Evolutionary conservation across 2,329 filamentous ascomycete genomes (phyloP).

Genomic region (Alternaria sp.): DNA sequence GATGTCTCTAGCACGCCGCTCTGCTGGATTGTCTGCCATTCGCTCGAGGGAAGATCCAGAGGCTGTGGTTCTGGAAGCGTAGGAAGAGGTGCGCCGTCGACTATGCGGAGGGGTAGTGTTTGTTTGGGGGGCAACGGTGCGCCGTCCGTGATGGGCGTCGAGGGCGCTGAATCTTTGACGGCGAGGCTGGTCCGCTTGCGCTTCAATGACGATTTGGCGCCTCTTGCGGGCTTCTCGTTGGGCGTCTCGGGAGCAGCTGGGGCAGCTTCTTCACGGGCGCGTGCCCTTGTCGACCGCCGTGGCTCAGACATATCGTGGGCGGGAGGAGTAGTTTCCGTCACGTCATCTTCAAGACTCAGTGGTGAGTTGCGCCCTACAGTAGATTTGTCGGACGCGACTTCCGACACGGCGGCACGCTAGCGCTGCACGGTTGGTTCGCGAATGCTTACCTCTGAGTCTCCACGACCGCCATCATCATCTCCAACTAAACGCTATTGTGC

Average conservation of each 20-base stretch:
- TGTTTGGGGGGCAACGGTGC: slow-evolving; percentile 23
- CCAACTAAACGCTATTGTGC: background rate
- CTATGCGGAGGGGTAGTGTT: slow-evolving; percentile 67
- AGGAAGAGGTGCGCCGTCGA: slow-evolving; percentile 73
- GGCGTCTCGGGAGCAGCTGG: slow-evolving; percentile 35
- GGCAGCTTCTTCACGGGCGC: slow-evolving; percentile 46
- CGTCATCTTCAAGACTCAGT: background rate
- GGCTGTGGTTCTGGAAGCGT: slow-evolving; percentile 73
- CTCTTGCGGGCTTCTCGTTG: slow-evolving; percentile 30
- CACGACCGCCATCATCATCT: background rate
- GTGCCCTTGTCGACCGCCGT: slow-evolving; percentile 47
- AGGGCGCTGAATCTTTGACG: slow-evolving; percentile 38
- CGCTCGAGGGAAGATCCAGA: slow-evolving; percentile 66
- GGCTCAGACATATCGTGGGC: slow-evolving; percentile 44
- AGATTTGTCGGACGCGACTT: slow-evolving; percentile 2
- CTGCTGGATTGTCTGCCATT: slow-evolving; percentile 78
- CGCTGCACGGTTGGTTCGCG: background rate
- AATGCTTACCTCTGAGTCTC: background rate
- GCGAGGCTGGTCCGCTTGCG: slow-evolving; percentile 41
- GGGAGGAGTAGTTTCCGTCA: background rate
- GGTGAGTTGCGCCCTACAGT: background rate
- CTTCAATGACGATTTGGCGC: slow-evolving; percentile 41
- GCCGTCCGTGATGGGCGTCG: slow-evolving; percentile 31
- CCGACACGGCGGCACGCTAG: slow-evolving; percentile 6
- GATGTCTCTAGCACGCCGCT: slow-evolving; percentile 80